phyloP scores from a whole-genome alignment of 257 asterid genomes.

The Solanum paucissectum region DNA sequence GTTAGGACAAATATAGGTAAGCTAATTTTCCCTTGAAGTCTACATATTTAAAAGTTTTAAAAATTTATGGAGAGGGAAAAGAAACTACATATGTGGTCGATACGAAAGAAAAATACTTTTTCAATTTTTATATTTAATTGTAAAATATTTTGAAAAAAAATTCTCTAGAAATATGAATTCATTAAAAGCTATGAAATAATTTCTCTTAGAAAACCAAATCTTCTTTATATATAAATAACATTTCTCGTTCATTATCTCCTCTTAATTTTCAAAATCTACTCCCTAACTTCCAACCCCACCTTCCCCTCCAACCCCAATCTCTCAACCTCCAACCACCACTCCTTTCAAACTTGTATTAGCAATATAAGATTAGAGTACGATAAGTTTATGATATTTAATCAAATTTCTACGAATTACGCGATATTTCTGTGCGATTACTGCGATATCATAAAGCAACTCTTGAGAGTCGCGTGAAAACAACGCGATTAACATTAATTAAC shows the following conservation, averaged over 20 bases:
- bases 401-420: background rate
- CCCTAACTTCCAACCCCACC: background rate
- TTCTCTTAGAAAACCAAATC: background rate
- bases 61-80: background rate
- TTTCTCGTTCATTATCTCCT: background rate
- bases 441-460: background rate
- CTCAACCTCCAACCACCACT: background rate
- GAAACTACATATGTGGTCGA: background rate
- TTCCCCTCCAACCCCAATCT: background rate
- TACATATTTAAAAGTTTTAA: background rate
- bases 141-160: background rate
- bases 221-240: background rate
- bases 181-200: background rate
- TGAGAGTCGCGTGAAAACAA: rapidly evolving
- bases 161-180: background rate
- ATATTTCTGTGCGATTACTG: rapidly evolving
- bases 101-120: background rate
- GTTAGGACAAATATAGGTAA: background rate
- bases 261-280: background rate
- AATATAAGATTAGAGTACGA: background rate
- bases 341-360: background rate
- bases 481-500: background rate
- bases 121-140: background rate
- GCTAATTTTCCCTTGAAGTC: background rate
- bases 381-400: background rate